Evolutionary conservation across 108 stramenopile genomes (phyloP).

Genomic region (Conticribra weissflogii): DNA sequence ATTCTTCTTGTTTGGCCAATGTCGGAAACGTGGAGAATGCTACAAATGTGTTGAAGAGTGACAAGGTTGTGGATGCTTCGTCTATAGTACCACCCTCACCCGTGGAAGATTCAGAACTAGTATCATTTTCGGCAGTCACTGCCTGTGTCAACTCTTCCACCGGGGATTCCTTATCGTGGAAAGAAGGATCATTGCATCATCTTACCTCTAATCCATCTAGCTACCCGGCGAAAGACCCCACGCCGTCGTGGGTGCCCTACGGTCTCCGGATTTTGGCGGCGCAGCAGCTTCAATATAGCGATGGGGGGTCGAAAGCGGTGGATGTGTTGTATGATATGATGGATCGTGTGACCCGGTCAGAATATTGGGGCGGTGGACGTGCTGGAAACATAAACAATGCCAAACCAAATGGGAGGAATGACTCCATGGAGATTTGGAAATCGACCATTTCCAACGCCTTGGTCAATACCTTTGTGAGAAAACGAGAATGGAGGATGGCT

Average conservation of each 20-base stretch:
- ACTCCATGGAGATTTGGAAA: conserved; percentile 38
- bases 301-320: conserved; percentile 36
- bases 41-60: neutral
- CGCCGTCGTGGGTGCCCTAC: conserved; percentile 43
- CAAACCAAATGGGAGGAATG: too few species aligned
- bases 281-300: conserved; percentile 55
- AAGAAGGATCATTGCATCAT: conserved; percentile 27
- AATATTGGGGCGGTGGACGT: conserved; percentile 34
- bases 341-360: conserved; percentile 37
- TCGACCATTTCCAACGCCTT: conserved; percentile 65
- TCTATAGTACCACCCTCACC: neutral
- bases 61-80: neutral
- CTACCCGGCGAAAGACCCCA: too few species aligned
- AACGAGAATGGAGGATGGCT: conserved; percentile 82
- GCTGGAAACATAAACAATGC: too few species aligned
- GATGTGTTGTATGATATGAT: conserved; percentile 65
- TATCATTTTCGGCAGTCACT: neutral
- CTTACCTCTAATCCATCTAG: neutral
- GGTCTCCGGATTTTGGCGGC: conserved; percentile 63
- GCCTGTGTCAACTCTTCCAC: neutral
- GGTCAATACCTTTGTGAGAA: conserved; percentile 66
- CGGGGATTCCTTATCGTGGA: conserved; percentile 14
- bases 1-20: neutral
- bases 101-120: neutral
- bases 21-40: neutral